Evolutionary conservation across 2,329 filamentous ascomycete genomes (phyloP).

Genomic region (Venturia pyrina): DNA sequence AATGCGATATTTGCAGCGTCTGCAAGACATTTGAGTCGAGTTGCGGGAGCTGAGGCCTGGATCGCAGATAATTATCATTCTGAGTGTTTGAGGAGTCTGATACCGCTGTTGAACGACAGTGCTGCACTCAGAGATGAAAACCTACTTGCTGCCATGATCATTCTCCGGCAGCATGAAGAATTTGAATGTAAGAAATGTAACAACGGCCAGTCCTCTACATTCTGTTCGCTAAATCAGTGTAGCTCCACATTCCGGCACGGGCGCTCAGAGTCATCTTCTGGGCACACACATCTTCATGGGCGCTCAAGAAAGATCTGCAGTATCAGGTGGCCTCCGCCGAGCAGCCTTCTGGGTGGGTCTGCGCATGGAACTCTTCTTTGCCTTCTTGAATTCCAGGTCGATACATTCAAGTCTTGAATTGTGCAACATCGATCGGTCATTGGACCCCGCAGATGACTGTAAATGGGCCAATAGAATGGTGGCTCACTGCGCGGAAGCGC

Average conservation of each 20-base stretch:
- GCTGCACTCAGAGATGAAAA: conserved; percentile 39
- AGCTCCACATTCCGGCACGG: conserved; percentile 3
- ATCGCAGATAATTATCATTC: conserved; percentile 45
- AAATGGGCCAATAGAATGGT: conserved; percentile 53
- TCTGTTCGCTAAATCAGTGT: neutral
- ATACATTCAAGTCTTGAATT: conserved; percentile 44
- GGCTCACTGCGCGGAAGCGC: conserved; percentile 51
- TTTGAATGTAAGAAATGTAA: conserved; percentile 38
- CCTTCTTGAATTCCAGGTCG: conserved; percentile 29
- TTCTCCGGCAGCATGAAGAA: conserved; percentile 48
- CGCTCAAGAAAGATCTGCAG: conserved; percentile 20
- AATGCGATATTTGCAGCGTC: conserved; percentile 49
- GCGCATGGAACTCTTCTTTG: conserved; percentile 50
- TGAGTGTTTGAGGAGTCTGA: conserved; percentile 42
- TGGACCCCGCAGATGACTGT: conserved; percentile 40
- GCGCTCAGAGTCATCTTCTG: conserved; percentile 20
- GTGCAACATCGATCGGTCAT: conserved; percentile 42
- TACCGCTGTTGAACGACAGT: conserved; percentile 35
- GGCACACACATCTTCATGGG: conserved; percentile 26
- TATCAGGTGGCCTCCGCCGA: conserved; percentile 30
- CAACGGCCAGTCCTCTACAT: neutral
- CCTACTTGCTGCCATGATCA: conserved; percentile 45
- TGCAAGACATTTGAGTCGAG: conserved; percentile 44
- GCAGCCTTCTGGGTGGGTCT: conserved; percentile 49
- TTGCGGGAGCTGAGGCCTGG: conserved; percentile 37